Percentiles rank a stretch among this genome's conserved stretches.
Conservation (phyloP, 108 stramenopile genomes). For the Poteriospumella lacustris region DNA sequence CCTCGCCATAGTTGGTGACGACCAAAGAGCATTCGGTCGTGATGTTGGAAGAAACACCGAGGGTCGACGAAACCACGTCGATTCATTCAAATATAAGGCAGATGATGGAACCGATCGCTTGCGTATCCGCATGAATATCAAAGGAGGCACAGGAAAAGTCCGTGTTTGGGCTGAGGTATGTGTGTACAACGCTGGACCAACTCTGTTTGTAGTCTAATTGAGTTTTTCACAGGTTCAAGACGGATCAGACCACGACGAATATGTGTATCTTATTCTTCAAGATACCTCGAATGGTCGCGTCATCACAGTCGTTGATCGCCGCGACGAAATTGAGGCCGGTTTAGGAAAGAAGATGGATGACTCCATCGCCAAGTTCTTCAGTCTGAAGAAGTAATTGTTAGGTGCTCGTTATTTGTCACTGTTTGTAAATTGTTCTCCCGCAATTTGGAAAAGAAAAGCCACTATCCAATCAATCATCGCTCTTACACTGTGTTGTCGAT, state of each 20-base stretch:
- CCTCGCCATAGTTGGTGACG: neutral
- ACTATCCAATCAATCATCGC: too few species aligned
- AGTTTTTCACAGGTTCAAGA: neutral
- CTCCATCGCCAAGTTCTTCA: too few species aligned
- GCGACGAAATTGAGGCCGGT: neutral
- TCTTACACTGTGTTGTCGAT: too few species aligned
- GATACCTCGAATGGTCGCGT: neutral
- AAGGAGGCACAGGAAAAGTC: neutral
- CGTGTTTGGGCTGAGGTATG: neutral
- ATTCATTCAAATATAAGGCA: neutral
- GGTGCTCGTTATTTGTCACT: too few species aligned
- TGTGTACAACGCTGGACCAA: neutral
- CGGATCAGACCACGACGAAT: neutral
- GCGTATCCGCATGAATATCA: neutral
- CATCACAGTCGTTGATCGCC: neutral
- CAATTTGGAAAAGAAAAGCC: too few species aligned
- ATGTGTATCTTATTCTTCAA: neutral
- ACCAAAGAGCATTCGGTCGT: neutral
- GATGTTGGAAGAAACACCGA: neutral
- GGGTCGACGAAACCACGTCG: neutral
- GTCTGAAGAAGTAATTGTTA: too few species aligned
- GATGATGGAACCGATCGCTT: neutral
- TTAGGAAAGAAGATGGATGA: too few species aligned
- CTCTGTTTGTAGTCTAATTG: neutral
- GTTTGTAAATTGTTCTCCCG: too few species aligned